phyloP scores from a whole-genome alignment of 495 filamentous ascomycete genomes.

The Talaromyces borbonicus region DNA sequence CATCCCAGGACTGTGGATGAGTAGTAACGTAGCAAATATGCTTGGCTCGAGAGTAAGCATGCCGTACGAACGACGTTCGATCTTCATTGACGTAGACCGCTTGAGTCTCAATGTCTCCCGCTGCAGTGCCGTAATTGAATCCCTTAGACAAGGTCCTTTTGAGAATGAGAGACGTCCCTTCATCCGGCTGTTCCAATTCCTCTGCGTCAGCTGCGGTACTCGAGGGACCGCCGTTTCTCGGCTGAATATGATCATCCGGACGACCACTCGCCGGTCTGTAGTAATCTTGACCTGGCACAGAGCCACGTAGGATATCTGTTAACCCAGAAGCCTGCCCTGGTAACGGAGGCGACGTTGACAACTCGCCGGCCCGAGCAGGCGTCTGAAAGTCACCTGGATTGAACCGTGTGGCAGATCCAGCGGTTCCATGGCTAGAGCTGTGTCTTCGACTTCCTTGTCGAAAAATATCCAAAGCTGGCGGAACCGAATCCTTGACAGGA shows the following conservation, averaged over 20 bases:
- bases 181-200: constrained; percentile 18
- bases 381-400: neutral
- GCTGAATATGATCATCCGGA: constrained; percentile 9
- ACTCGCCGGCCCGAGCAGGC: neutral
- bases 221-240: constrained; percentile 6
- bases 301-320: constrained; percentile 1
- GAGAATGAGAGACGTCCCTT: constrained; percentile 34
- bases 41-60: constrained; percentile 16
- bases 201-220: neutral
- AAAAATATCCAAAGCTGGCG: constrained; percentile 29
- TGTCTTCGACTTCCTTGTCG: constrained; percentile 8
- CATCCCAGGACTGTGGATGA: constrained; percentile 67
- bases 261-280: constrained; percentile 12
- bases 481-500: constrained; percentile 15
- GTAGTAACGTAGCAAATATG: constrained; percentile 18
- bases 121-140: constrained; percentile 21
- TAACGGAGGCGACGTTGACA: neutral
- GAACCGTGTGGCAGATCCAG: neutral
- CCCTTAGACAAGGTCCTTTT: constrained; percentile 19
- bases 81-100: neutral
- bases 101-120: constrained; percentile 32
- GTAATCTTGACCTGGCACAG: neutral
- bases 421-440: neutral
- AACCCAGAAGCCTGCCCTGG: neutral
- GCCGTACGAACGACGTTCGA: neutral